Evolutionary conservation across 129 eudicot genomes (phyloP), one percentile per base, ranked within the genome.

Genomic region (Flaveria robusta): DNA sequence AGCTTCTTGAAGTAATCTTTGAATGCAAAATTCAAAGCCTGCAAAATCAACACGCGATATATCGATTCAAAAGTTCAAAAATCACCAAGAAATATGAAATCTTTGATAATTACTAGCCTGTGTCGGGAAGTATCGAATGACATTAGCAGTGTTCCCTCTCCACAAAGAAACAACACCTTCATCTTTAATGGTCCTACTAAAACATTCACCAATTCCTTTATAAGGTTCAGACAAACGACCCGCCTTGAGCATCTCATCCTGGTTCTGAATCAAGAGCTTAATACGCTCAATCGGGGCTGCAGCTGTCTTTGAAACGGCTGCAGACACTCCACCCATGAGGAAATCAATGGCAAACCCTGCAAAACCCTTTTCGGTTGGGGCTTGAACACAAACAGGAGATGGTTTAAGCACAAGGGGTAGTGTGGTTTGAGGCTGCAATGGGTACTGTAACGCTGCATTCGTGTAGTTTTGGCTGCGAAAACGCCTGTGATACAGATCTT

Each of bases 11-110:
- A 88, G 83, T 85, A 88, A 79, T 88, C 90, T 77, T 83, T 85
- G 77, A 88, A 88, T 47, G 93, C 93, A 79, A 88, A 88, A 80
- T 88, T 88, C 70, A 88, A 78, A 13, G 90, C 93, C 93, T 88
- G 79, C 19, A 84, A 16, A 50, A 16, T 50, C 56, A 15, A 15
- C 20, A 4, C 56, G 1, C 20, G 26, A 64, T 70, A 64, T 29
- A 46, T 46, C 67, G 15, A 52, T 52, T 52, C 59, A 46, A 46
- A 46, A 1, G 56, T 15, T 50, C 9, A 3, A 50, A 50, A 16
- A 54, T 8, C 13, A 16, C 15, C 7, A 72, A 51, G 6, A 47
- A 9, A 0, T 39, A 24, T 27, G 4, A n/a, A 71, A 27, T 31
- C 29, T 45, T 62, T 7, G 27, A 63, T 43, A 43, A 43, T 9